phyloP scores from a whole-genome alignment of 2,329 filamentous ascomycete species.

The Apiospora koreana region DNA sequence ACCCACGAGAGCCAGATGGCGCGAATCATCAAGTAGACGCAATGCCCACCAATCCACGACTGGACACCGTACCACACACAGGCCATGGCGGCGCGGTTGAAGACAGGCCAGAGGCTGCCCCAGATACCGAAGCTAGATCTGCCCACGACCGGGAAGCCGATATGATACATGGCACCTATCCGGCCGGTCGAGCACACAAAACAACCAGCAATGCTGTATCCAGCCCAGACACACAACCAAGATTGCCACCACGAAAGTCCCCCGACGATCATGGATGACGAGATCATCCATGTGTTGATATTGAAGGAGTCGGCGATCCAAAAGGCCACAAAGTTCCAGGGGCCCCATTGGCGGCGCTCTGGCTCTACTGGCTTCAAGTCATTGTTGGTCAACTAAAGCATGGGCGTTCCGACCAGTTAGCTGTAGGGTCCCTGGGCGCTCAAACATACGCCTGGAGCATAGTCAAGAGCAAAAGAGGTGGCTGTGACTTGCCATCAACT shows the following conservation, averaged over 20 bases:
- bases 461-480: background rate
- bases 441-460: background rate
- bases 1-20: conserved; percentile 76
- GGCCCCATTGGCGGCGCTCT: conserved; percentile 77
- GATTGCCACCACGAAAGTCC: conserved; percentile 92
- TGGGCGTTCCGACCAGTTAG: background rate
- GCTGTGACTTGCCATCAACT: conserved; percentile 66
- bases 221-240: conserved; percentile 85
- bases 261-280: conserved; percentile 74
- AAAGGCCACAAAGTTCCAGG: conserved; percentile 87
- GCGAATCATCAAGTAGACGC: conserved; percentile 86
- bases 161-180: conserved; percentile 85
- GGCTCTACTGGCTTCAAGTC: conserved; percentile 82
- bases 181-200: conserved; percentile 80
- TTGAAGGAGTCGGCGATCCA: conserved; percentile 87
- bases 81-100: conserved; percentile 86
- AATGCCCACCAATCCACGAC: conserved; percentile 80
- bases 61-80: conserved; percentile 90
- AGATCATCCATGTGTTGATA: conserved; percentile 95
- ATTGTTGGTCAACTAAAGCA: conserved; percentile 69
- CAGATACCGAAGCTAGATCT: conserved; percentile 84
- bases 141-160: conserved; percentile 81
- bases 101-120: conserved; percentile 85
- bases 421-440: background rate
- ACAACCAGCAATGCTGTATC: conserved; percentile 73